These are phyloP conservation scores for Trichodelitschia bisporula DNA, from an alignment of 495 filamentous ascomycete species.

Conservation along the genomic window DNA sequence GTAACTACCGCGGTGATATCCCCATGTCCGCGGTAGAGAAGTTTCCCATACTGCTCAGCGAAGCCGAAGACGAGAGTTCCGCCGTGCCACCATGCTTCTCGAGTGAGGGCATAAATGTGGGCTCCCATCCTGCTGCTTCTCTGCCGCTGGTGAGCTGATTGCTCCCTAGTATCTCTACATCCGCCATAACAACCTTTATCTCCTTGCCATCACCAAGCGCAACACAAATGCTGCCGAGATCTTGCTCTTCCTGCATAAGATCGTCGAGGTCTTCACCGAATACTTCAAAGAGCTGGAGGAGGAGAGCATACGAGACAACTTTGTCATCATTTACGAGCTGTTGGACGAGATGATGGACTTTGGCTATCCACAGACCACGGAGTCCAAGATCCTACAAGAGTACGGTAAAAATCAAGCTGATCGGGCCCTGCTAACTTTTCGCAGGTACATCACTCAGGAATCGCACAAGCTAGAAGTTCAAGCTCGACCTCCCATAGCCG, in stretches of 20 bases:
- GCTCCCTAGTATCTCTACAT: slow-evolving; percentile 86
- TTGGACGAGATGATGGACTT: slow-evolving; percentile 99
- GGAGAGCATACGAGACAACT: slow-evolving; percentile 98
- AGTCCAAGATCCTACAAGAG: slow-evolving; percentile 97
- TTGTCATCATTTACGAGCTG: slow-evolving; percentile 96
- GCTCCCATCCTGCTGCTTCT: slow-evolving; percentile 10
- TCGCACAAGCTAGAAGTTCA: slow-evolving; percentile 96
- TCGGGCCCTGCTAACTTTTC: slow-evolving; percentile 4
- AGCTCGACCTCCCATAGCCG: slow-evolving; percentile 96
- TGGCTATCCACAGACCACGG: slow-evolving; percentile 96
- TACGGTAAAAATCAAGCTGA: slow-evolving; percentile 11
- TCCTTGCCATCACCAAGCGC: slow-evolving; percentile 92
- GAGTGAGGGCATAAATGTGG: slow-evolving; percentile 91
- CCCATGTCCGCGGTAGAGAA: slow-evolving; percentile 99
- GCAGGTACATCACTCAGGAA: slow-evolving; percentile 92
- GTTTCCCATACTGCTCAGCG: slow-evolving; percentile 87
- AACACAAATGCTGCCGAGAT: slow-evolving; percentile 99
- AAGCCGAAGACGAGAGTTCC: slow-evolving; percentile 98
- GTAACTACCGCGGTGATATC: slow-evolving; percentile 97
- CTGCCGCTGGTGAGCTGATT: background rate
- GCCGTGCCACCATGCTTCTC: slow-evolving; percentile 97
- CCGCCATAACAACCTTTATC: slow-evolving; percentile 96
- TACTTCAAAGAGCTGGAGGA: slow-evolving; percentile 99
- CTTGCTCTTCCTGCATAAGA: slow-evolving; percentile 88
- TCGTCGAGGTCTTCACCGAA: slow-evolving; percentile 97